These are phyloP conservation scores for Trypanosoma platydactyli DNA, from an alignment of 208 protist genomes.

Conservation along the genomic window DNA sequence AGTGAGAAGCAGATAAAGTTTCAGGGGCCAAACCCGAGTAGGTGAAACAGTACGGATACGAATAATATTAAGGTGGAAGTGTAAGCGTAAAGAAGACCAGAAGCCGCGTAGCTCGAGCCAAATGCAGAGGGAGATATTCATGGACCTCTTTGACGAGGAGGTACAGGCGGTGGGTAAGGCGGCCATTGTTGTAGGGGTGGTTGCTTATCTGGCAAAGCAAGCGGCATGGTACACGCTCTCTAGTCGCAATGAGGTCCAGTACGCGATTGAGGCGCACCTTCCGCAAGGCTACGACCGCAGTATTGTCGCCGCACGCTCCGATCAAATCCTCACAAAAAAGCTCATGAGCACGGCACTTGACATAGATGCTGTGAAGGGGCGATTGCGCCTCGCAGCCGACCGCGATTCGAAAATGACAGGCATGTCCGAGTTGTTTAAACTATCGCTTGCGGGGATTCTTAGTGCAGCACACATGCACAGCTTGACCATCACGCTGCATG, in stretches of 20 bases:
- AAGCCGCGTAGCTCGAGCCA: neutral
- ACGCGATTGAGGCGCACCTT: conserved; percentile 68
- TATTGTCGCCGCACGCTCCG: conserved; percentile 54
- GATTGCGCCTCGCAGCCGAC: conserved; percentile 37
- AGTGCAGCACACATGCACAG: conserved; percentile 67
- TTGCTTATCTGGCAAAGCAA: conserved; percentile 43
- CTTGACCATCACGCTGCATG: conserved; percentile 57
- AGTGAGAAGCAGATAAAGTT: neutral
- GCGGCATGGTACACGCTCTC: conserved; percentile 15
- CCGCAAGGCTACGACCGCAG: conserved; percentile 74
- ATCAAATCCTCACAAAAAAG: conserved; percentile 53
- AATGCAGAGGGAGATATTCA: conserved; percentile 18
- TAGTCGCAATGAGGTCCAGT: conserved; percentile 46
- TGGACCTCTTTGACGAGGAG: conserved; percentile 31
- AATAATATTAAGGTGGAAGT: conserved; percentile 2
- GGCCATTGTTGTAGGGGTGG: conserved; percentile 33
- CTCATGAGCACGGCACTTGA: conserved; percentile 37
- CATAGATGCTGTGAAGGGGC: conserved; percentile 53
- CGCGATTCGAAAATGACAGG: conserved; percentile 48
- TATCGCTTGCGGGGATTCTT: conserved; percentile 54
- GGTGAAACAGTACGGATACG: neutral
- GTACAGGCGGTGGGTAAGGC: conserved; percentile 41
- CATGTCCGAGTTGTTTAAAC: conserved; percentile 43
- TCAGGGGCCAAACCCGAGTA: no score
- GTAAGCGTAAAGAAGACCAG: neutral